Percentiles rank a stretch among this genome's conserved stretches.
phyloP scores from a whole-genome alignment of 208 protist genomes.

The Crithidia sp. region DNA sequence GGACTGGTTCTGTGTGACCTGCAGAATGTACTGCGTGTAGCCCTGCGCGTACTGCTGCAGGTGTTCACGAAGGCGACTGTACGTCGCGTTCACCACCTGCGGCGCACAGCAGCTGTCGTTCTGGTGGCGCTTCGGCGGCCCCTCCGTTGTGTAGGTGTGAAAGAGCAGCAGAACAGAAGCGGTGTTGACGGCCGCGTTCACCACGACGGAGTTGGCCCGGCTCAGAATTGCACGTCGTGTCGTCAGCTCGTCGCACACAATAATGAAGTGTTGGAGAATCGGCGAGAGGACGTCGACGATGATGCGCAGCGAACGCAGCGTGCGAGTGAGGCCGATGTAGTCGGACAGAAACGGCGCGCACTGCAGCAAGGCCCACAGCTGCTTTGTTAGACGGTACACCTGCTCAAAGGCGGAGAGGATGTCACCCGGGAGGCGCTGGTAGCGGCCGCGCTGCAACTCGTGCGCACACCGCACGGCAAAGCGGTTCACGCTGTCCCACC shows the following conservation, averaged over 20 bases:
- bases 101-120: slow-evolving; percentile 43
- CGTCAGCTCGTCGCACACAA: slow-evolving; percentile 67
- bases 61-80: slow-evolving; percentile 53
- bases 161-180: slow-evolving; percentile 70
- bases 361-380: slow-evolving; percentile 80
- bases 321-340: slow-evolving; percentile 59
- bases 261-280: slow-evolving; percentile 85
- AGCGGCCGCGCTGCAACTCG: slow-evolving; percentile 76
- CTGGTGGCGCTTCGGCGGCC: slow-evolving; percentile 12
- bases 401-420: slow-evolving; percentile 79
- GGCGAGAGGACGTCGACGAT: slow-evolving; percentile 82
- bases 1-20: slow-evolving; percentile 23
- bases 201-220: slow-evolving; percentile 73
- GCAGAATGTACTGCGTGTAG: slow-evolving; percentile 41
- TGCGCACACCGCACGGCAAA: slow-evolving; percentile 58
- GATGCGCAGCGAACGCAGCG: slow-evolving; percentile 70
- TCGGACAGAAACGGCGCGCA: slow-evolving; percentile 76
- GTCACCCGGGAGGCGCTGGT: slow-evolving; percentile 81
- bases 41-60: slow-evolving; percentile 60
- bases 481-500: slow-evolving; percentile 64
- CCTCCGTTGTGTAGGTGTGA: slow-evolving; percentile 46
- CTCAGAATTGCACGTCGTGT: slow-evolving; percentile 69
- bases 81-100: slow-evolving; percentile 39
- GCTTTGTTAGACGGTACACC: slow-evolving; percentile 70
- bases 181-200: slow-evolving; percentile 80